Base-by-base conservation (phyloP, 2,329 filamentous ascomycete genomes). In the Sclerotinia trifoliorum region DNA sequence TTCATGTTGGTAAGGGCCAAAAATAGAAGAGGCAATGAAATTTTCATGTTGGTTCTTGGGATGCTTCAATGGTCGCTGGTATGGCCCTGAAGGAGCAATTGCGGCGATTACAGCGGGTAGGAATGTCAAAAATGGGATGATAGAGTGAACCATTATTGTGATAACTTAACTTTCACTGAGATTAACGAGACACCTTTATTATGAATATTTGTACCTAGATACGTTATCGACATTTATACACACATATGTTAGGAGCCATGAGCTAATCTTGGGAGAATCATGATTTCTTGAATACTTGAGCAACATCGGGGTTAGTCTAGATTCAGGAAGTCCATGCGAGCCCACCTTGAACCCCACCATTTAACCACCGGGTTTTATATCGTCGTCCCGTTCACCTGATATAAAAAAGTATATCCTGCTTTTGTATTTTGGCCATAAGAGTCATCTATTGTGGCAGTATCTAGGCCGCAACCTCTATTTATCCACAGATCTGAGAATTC, bases 21-120 rank as follows among this genome's bases (percentile, higher is more conserved):
- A 73, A 21, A 73, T 72, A 6, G 72, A 70, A 6, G 58, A 64
- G 17, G 69, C 42, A 11, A 73, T 69, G 54, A 73, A 73, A 17
- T 62, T 62, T 24, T 15, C 21, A 29, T 35, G 29, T 62, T 49
- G 58, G 29, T 51, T 66, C 15, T 29, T n/a, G 29, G 58, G 32
- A 19, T 35, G 15, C 19, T 64, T 44, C 35, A 62, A 48, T 24
- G 42, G 56, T 29, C 48, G 52, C 21, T 52, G 55, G 24, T n/a
- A 19, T 13, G 42, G 51, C 29, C 46, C 29, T 35, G 56, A 19
- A 44, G 49, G 39, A 52, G 44, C 29, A 19, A n/a, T 35, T 19
- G 60, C 26, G 21, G 42, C 35, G 7, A 57, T 39, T 56, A 32
- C 65, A 24, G 65, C 17, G 63, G 39, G 39, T 52, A 56, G 26